Conservation (phyloP, 257 asterid genomes). For the Perilla frutescens region DNA sequence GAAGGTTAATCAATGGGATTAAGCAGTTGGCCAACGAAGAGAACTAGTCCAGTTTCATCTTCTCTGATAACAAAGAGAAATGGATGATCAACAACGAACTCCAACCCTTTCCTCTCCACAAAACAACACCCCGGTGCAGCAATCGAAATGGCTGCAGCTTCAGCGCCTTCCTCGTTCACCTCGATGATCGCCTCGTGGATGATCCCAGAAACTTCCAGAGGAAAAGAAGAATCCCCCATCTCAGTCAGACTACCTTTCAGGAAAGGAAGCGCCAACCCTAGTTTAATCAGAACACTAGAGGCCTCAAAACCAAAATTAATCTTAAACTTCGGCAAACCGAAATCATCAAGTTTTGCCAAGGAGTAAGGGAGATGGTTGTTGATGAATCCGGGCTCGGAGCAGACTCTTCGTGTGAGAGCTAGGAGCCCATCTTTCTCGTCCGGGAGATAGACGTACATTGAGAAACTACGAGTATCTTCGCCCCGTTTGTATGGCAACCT, state of each 20-base stretch:
- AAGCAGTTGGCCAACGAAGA: slow-evolving; percentile 50
- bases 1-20: slow-evolving; percentile 27
- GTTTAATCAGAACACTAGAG: not conserved
- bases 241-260: not conserved
- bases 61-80: slow-evolving; percentile 54
- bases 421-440: not conserved
- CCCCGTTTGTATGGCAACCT: not conserved
- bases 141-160: not conserved
- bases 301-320: not conserved
- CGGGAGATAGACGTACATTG: not conserved
- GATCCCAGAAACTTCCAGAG: not conserved
- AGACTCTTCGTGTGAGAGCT: not conserved
- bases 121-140: not conserved
- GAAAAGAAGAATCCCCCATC: not conserved
- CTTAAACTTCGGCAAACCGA: not conserved
- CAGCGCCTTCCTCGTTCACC: not conserved
- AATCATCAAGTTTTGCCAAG: not conserved
- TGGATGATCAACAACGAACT: slow-evolving; percentile 28
- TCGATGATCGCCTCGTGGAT: not conserved
- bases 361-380: not conserved
- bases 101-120: slow-evolving; percentile 34
- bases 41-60: slow-evolving; percentile 47
- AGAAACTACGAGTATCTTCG: not conserved
- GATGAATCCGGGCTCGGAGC: not conserved
- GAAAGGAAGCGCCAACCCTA: slow-evolving; percentile 5